These are phyloP conservation scores for Solanum lycopersicoides DNA, from an alignment of 257 asterid genomes.

Conservation along the genomic window DNA sequence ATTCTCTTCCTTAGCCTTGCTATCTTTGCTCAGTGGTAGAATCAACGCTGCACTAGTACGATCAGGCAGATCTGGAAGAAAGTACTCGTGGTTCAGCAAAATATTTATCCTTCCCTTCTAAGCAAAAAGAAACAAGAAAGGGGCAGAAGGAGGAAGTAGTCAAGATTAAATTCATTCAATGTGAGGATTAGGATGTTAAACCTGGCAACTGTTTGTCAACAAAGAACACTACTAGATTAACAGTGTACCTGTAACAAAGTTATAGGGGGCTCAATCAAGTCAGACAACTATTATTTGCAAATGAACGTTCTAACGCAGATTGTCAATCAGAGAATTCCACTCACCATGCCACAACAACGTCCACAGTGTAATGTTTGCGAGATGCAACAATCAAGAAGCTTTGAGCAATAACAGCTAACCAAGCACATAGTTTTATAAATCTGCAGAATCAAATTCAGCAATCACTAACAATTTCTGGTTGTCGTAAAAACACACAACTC, in stretches of 20 bases:
- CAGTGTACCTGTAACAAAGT: constrained; percentile 72
- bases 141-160: background rate
- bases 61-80: constrained; percentile 68
- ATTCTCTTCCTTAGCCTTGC: constrained; percentile 53
- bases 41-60: constrained; percentile 44
- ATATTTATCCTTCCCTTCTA: background rate
- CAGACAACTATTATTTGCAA: background rate
- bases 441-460: constrained; percentile 28
- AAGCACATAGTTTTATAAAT: constrained; percentile 64
- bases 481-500: background rate
- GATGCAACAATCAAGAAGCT: constrained; percentile 93
- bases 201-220: constrained; percentile 40
- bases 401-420: constrained; percentile 67
- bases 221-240: constrained; percentile 86
- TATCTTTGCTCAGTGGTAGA: constrained; percentile 63
- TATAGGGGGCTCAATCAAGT: background rate
- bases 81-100: background rate
- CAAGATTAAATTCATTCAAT: background rate
- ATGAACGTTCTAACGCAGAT: background rate
- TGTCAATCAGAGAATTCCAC: background rate
- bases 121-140: background rate
- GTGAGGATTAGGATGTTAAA: background rate
- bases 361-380: constrained; percentile 92
- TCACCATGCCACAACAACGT: constrained; percentile 95
- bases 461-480: background rate